Percentiles rank a stretch among this genome's conserved stretches.
phyloP scores from a whole-genome alignment of 176 grass and related monocot genomes.

The maize (Zea mays) region DNA sequence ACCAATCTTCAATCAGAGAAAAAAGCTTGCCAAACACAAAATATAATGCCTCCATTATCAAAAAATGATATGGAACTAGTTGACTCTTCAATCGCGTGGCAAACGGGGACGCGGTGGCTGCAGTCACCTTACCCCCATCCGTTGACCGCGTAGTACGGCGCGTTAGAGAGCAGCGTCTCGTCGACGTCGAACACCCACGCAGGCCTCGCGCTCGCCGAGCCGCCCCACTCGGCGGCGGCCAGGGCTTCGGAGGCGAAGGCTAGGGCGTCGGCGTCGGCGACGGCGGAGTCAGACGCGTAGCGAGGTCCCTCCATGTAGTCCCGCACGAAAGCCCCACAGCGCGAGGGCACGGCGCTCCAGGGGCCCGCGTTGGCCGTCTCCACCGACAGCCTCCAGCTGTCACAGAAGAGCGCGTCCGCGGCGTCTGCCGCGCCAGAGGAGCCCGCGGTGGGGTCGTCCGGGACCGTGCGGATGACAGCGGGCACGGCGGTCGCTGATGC shows the following conservation, averaged over 20 bases:
- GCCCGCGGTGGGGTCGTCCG: conserved; percentile 21
- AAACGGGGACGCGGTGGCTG: not conserved
- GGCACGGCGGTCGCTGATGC: conserved; percentile 29
- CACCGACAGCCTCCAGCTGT: conserved; percentile 88
- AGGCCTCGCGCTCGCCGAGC: conserved; percentile 37
- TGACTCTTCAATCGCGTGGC: no score
- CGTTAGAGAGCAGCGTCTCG: conserved; percentile 81
- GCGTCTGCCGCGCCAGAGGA: conserved; percentile 14
- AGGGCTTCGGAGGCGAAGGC: conserved; percentile 55
- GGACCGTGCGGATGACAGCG: conserved; percentile 47
- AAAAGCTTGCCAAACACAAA: no score
- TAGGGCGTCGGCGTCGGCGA: conserved; percentile 51
- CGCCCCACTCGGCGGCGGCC: conserved; percentile 7
- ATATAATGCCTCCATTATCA: no score
- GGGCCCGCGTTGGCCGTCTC: conserved; percentile 75
- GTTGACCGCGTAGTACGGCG: conserved; percentile 63
- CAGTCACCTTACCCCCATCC: conserved; percentile 62
- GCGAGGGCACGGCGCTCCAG: conserved; percentile 48
- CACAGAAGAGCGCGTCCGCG: conserved; percentile 56
- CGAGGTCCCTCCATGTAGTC: conserved; percentile 68
- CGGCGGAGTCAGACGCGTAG: conserved; percentile 71
- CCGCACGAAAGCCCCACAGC: conserved; percentile 43
- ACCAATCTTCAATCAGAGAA: no score
- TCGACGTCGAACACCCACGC: conserved; percentile 88
- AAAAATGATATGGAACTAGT: no score